A percentile compares a stretch with the other conserved stretches of the same genome.
Conservation (phyloP, 495 filamentous ascomycete genomes). For the Podospora comata region DNA sequence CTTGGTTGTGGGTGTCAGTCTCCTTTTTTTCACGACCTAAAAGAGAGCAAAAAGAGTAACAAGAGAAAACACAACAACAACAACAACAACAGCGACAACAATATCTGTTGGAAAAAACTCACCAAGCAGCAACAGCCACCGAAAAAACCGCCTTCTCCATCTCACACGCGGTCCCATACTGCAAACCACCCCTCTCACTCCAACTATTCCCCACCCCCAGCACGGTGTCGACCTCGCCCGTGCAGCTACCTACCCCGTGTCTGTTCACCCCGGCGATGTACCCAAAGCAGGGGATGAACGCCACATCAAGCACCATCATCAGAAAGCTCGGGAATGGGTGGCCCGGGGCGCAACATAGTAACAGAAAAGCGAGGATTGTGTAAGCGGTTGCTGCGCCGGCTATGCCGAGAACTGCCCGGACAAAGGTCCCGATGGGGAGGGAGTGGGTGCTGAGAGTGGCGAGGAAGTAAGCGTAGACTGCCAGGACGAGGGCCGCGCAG, state of each 20-base stretch:
- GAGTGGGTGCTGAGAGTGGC: conserved; percentile 57
- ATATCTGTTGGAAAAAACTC: conserved; percentile 34
- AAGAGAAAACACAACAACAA: not conserved
- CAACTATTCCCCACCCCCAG: conserved; percentile 59
- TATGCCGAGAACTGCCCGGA: conserved; percentile 78
- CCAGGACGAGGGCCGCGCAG: conserved; percentile 67
- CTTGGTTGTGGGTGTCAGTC: conserved; percentile 37
- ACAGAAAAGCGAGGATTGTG: conserved; percentile 61
- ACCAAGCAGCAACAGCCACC: conserved; percentile 75
- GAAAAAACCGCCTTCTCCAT: conserved; percentile 71
- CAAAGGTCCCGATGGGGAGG: conserved; percentile 57
- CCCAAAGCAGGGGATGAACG: conserved; percentile 57
- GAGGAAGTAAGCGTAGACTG: conserved; percentile 76
- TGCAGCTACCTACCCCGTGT: conserved; percentile 60
- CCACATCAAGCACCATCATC: conserved; percentile 61
- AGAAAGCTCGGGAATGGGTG: conserved; percentile 63
- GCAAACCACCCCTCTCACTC: conserved; percentile 27
- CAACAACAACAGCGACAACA: not conserved
- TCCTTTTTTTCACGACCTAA: not conserved
- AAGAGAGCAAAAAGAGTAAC: not conserved
- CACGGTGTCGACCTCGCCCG: conserved; percentile 60
- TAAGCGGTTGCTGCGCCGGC: conserved; percentile 71
- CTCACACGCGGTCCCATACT: conserved; percentile 54
- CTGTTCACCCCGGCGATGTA: conserved; percentile 61
- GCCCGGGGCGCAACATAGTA: conserved; percentile 77